phyloP scores from a whole-genome alignment of 1,284 basidiomycete species.

The Rhodotorula sp. region DNA sequence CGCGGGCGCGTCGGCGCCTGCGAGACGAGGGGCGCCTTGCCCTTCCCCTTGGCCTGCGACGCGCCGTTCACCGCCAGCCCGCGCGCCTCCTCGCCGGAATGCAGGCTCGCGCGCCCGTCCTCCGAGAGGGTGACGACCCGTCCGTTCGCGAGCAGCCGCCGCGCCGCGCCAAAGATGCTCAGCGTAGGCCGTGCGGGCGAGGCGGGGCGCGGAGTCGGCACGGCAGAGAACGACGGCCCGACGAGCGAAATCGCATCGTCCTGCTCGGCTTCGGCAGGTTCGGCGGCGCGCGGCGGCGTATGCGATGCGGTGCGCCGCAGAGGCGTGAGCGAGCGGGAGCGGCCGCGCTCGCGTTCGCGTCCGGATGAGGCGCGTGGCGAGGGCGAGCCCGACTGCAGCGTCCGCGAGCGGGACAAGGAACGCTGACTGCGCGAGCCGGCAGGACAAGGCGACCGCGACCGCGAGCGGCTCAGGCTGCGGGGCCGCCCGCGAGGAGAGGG shows the following conservation, averaged over 20 bases:
- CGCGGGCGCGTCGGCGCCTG: not conserved
- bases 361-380: not conserved
- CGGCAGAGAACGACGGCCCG: constrained; percentile 3
- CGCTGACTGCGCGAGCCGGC: not conserved
- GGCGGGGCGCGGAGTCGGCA: not conserved
- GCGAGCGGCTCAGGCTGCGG: not conserved
- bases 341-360: not conserved
- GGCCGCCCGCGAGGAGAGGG: not conserved
- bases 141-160: constrained; percentile 20
- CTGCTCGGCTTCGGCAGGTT: not conserved
- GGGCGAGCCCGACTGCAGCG: not conserved
- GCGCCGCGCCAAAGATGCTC: constrained; percentile 36
- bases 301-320: constrained; percentile 4
- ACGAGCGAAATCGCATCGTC: constrained; percentile 25
- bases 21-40: not conserved
- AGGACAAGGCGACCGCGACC: not conserved
- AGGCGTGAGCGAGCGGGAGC: constrained; percentile 18
- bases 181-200: constrained; percentile 15
- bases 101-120: constrained; percentile 10
- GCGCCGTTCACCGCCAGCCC: not conserved
- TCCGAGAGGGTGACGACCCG: constrained; percentile 13
- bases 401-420: not conserved
- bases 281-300: not conserved
- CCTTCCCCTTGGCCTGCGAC: not conserved
- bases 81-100: not conserved